A percentile compares a stretch with the other conserved stretches of the same genome.
Evolutionary conservation across 768 basidiomycete species (phyloP).

Genomic region (Psilocybe tampanensis): DNA sequence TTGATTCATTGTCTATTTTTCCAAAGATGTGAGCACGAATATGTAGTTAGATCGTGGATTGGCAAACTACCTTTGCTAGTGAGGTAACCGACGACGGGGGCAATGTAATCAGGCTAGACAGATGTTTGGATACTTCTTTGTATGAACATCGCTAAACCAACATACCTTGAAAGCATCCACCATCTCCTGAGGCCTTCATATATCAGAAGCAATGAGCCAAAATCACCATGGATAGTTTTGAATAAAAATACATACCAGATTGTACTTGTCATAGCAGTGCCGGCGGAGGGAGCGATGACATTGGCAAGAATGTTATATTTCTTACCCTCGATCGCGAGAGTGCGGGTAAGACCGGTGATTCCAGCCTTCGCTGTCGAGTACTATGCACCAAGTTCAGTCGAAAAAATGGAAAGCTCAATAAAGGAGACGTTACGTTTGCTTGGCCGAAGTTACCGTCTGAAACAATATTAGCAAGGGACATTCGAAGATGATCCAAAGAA

Average conservation of each 20-base stretch:
- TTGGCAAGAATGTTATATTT: slow-evolving; percentile 93
- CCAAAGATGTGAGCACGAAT: neutral
- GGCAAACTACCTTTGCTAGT: slow-evolving; percentile 60
- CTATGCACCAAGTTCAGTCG: slow-evolving; percentile 30
- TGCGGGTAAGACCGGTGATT: slow-evolving; percentile 87
- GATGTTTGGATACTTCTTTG: neutral
- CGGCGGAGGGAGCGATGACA: slow-evolving; percentile 83
- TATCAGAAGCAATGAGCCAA: neutral
- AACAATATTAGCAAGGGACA: neutral
- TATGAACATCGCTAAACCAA: neutral
- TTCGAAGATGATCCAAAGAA: neutral
- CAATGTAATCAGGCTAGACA: slow-evolving; percentile 82
- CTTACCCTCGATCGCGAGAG: slow-evolving; percentile 88
- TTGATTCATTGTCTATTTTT: slow-evolving; percentile 63
- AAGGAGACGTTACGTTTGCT: slow-evolving; percentile 59
- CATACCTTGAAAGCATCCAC: slow-evolving; percentile 85
- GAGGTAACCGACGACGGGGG: slow-evolving; percentile 91
- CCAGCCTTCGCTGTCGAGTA: slow-evolving; percentile 94
- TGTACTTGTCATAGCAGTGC: slow-evolving; percentile 90
- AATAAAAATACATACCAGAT: slow-evolving; percentile 53
- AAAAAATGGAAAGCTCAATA: slow-evolving; percentile 3
- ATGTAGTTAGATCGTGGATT: neutral
- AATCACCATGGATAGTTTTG: neutral
- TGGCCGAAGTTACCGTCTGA: slow-evolving; percentile 97
- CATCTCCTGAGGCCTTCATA: slow-evolving; percentile 73